Evolutionary conservation across 495 filamentous ascomycete species (phyloP).

Genomic region (Penicillium steckii): DNA sequence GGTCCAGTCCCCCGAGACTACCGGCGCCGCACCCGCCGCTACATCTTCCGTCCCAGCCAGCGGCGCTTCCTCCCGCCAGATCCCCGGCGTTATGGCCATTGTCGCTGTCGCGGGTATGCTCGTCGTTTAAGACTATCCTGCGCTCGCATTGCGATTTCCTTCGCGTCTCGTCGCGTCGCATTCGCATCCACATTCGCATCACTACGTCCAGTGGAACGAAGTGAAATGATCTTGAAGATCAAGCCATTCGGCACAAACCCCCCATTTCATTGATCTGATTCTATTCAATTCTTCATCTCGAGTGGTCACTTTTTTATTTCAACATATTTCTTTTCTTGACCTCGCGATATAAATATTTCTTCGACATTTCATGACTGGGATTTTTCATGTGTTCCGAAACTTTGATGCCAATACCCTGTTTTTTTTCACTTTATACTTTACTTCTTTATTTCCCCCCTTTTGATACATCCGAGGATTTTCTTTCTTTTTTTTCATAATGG

Average conservation of each 20-base stretch:
- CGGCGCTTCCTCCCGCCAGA: slow-evolving; percentile 30
- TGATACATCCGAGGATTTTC: slow-evolving; percentile 17
- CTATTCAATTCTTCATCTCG: too few species aligned
- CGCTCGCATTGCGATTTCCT: not conserved
- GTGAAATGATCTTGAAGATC: too few species aligned
- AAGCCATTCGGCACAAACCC: too few species aligned
- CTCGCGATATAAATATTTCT: too few species aligned
- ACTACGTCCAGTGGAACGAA: too few species aligned
- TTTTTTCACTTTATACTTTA: slow-evolving; percentile 4
- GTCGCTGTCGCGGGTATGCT: slow-evolving; percentile 44
- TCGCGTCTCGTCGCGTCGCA: too few species aligned
- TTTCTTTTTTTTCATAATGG: slow-evolving; percentile 10
- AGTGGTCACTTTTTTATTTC: slow-evolving; percentile 16
- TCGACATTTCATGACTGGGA: too few species aligned
- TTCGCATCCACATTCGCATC: too few species aligned
- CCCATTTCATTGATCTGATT: too few species aligned
- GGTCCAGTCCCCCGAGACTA: slow-evolving; percentile 15
- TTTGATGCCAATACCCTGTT: slow-evolving; percentile 33
- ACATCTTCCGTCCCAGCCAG: slow-evolving; percentile 27
- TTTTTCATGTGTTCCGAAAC: slow-evolving; percentile 25
- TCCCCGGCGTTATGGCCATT: slow-evolving; percentile 37
- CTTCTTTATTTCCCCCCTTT: too few species aligned
- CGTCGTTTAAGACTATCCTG: slow-evolving; percentile 33
- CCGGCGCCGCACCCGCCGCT: slow-evolving; percentile 18
- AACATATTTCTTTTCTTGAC: slow-evolving; percentile 15